Base-by-base conservation (phyloP, 2,329 filamentous ascomycete genomes). In the Alternaria conjuncta region DNA sequence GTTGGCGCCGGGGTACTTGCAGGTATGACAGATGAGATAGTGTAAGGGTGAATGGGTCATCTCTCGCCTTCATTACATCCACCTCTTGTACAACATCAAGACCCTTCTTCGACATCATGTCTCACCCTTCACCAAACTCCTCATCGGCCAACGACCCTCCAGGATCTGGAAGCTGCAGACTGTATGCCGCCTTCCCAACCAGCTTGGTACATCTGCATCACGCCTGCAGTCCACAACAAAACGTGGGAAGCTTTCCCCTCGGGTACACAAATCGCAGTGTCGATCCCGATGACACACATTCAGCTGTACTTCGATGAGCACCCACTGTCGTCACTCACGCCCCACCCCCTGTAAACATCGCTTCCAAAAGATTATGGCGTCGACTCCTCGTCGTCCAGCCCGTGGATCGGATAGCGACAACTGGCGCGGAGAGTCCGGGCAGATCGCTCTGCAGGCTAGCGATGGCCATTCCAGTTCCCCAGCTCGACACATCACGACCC, bases 331-430 rank as follows among this genome's bases (percentile, higher is more conserved):
- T 5, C 32, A 36, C 2, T 10, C 32, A 36, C 7, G 32, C 7
- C 7, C 32, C 15, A 36, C 32, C 32, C 32, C 15, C 32, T 36
- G 32, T 36, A 3, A n/a, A 36, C 32, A 36, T 36, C 32, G 32
- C 28, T 30, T 30, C 28, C 28, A 30, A 7, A 30, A 30, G 28
- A 30, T 12, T 30, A 30, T 30, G 28, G 28, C 28, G 12, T 30
- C 28, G 28, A 36, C 32, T 36, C 61, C 84, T 83, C 2, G 85
- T 83, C 1, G 92, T 97, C 68, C 97, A 97, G 95, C 81, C 97
- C 30, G 90, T 94, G 41, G 97, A 97, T 78, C 95, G 97, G 49
- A 95, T 95, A 2, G 97, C 97, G 82, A 93, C 94, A 74, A 90
- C 97, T 88, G 93, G 72, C 89, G 83, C 66, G 75, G 82, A 84